Evolutionary conservation across 192 early-diverging fungal genomes (phyloP).

Genomic region (Thamnidium elegans): DNA sequence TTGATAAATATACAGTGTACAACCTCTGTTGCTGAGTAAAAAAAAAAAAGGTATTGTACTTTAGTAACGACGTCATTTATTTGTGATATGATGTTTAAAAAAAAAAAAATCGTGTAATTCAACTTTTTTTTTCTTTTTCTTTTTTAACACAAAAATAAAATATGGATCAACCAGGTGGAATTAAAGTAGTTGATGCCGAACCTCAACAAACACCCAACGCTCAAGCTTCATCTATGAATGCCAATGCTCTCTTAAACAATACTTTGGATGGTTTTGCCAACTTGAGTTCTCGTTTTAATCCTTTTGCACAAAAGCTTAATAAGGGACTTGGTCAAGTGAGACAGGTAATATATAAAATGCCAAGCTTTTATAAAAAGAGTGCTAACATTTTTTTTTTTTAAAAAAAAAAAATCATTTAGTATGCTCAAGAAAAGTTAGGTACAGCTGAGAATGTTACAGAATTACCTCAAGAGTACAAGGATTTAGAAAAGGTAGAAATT

Average conservation of each 20-base stretch:
- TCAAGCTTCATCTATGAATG: conserved; percentile 14
- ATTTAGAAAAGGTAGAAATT: conserved; percentile 75
- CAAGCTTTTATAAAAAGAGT: not conserved
- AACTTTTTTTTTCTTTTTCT: conserved; percentile 11
- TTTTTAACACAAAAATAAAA: not conserved
- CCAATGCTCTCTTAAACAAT: conserved; percentile 34
- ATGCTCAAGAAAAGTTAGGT: conserved; percentile 86
- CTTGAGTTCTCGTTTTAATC: conserved; percentile 48
- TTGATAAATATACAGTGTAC: no score
- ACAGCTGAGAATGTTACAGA: conserved; percentile 82
- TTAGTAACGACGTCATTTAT: not conserved
- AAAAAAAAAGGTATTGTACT: no score
- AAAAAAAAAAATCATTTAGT: no score
- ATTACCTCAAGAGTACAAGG: conserved; percentile 90
- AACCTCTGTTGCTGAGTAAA: not conserved
- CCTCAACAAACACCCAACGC: conserved; percentile 9
- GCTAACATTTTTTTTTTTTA: conserved; percentile 5
- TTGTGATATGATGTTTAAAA: no score
- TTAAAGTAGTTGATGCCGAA: conserved; percentile 37
- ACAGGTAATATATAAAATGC: conserved; percentile 39
- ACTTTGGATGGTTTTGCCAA: conserved; percentile 50
- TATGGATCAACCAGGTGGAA: conserved; percentile 20
- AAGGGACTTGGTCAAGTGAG: conserved; percentile 55
- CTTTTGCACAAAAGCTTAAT: conserved; percentile 49
- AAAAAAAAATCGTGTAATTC: not conserved